Conservation (phyloP, 140 eudicot species). For the Cichorium intybus region DNA sequence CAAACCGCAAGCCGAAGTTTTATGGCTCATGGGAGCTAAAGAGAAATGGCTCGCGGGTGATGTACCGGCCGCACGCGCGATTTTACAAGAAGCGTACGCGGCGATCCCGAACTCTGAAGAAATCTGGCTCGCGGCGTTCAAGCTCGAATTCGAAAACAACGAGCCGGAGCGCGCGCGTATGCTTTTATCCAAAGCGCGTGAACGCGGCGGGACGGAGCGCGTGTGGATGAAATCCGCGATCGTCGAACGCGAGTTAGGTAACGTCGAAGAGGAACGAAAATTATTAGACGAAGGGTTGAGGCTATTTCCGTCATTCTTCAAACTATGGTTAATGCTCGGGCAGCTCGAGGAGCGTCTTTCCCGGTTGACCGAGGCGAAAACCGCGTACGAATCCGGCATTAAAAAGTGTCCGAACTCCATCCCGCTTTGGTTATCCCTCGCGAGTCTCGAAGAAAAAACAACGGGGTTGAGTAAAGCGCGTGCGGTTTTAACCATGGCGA, state of each 20-base stretch:
- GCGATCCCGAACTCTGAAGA: conserved; percentile 91
- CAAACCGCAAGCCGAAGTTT: conserved; percentile 83
- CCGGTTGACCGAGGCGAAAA: conserved; percentile 52
- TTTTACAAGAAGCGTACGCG: conserved; percentile 85
- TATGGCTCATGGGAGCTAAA: conserved; percentile 98
- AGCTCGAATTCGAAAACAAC: conserved; percentile 89
- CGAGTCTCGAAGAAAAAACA: conserved; percentile 76
- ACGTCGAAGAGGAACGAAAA: conserved; percentile 60
- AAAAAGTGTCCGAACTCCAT: conserved; percentile 66
- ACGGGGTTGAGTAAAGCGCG: conserved; percentile 78
- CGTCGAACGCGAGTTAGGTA: conserved; percentile 84
- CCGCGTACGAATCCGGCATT: conserved; percentile 61
- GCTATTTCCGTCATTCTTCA: conserved; percentile 72
- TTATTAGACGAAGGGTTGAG: conserved; percentile 77
- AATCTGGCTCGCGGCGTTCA: conserved; percentile 97
- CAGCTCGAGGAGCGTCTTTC: conserved; percentile 80
- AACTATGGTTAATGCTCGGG: conserved; percentile 89
- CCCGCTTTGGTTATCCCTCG: conserved; percentile 90
- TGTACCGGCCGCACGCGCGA: conserved; percentile 84
- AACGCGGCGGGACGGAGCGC: conserved; percentile 78
- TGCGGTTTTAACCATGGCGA: conserved; percentile 81
- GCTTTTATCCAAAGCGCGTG: conserved; percentile 95
- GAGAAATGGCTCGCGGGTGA: conserved; percentile 99
- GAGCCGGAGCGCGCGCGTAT: conserved; percentile 85
- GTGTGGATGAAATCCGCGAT: conserved; percentile 99